phyloP scores from a whole-genome alignment of 371 early-diverging fungal species.

The Lichtheimia corymbifera region DNA sequence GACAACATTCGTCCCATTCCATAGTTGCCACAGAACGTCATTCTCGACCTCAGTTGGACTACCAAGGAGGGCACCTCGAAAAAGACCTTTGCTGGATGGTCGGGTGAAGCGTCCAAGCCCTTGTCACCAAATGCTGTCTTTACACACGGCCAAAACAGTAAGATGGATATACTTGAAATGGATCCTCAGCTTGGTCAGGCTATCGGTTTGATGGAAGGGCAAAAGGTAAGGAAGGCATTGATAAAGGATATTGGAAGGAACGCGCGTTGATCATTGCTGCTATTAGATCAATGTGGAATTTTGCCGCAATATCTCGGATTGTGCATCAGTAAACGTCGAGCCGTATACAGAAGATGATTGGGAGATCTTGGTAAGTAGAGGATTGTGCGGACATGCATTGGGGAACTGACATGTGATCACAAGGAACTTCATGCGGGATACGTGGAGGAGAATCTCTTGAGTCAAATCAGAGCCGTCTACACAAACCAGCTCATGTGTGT shows the following conservation, averaged over 20 bases:
- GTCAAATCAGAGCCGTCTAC: constrained; percentile 75
- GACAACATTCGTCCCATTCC: not conserved
- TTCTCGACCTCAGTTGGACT: constrained; percentile 60
- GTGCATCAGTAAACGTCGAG: constrained; percentile 72
- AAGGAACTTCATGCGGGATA: constrained; percentile 81
- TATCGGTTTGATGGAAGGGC: constrained; percentile 67
- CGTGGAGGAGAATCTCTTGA: constrained; percentile 77
- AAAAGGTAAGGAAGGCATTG: constrained; percentile 51
- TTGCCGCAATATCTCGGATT: constrained; percentile 58
- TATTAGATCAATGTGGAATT: constrained; percentile 66
- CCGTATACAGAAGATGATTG: constrained; percentile 84
- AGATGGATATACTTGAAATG: constrained; percentile 67
- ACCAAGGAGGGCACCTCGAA: constrained; percentile 28
- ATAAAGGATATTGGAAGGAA: constrained; percentile 2
- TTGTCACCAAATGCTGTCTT: constrained; percentile 41
- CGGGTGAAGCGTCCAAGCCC: constrained; percentile 60
- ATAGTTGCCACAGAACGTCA: constrained; percentile 64
- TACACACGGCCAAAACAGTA: constrained; percentile 42
- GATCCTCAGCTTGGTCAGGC: constrained; percentile 71
- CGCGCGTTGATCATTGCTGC: not conserved
- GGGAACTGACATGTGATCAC: not conserved
- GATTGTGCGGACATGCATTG: not conserved
- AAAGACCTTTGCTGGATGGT: constrained; percentile 67
- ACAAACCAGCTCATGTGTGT: constrained; percentile 68
- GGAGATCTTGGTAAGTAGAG: constrained; percentile 84